Evolutionary conservation across 345 rosid genomes (phyloP).

Genomic region (Cardamine chenopodiifolia): DNA sequence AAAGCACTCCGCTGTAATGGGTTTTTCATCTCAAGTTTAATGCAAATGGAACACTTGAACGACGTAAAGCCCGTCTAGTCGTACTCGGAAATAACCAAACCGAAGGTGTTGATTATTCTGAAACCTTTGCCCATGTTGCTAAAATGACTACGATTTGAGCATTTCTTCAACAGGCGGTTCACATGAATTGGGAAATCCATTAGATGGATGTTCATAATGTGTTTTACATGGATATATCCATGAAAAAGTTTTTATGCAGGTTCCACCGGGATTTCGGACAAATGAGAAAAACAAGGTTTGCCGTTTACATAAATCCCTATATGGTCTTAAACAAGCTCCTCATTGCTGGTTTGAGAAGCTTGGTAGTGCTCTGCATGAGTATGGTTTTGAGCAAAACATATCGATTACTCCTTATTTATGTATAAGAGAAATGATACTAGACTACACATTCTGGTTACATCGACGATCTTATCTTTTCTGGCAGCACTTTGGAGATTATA

Average conservation of each 20-base stretch:
- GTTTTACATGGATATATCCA: not conserved
- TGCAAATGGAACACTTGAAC: too few species aligned
- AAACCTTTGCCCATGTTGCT: too few species aligned
- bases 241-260: not conserved
- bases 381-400: not conserved
- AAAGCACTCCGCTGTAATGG: too few species aligned
- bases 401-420: not conserved
- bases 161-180: not conserved
- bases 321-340: not conserved
- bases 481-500: accelerated
- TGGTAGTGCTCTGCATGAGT: not conserved
- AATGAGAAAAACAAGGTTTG: not conserved
- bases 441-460: not conserved
- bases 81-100: too few species aligned
- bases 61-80: too few species aligned
- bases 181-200: not conserved
- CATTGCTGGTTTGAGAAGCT: not conserved
- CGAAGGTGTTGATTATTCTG: too few species aligned
- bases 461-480: not conserved
- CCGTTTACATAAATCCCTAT: not conserved
- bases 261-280: not conserved
- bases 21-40: too few species aligned
- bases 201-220: not conserved
- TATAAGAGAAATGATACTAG: not conserved
- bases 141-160: not conserved